These are phyloP conservation scores for Geranomyces variabilis DNA, from an alignment of 192 early-diverging fungal genomes.

Conservation along the genomic window DNA sequence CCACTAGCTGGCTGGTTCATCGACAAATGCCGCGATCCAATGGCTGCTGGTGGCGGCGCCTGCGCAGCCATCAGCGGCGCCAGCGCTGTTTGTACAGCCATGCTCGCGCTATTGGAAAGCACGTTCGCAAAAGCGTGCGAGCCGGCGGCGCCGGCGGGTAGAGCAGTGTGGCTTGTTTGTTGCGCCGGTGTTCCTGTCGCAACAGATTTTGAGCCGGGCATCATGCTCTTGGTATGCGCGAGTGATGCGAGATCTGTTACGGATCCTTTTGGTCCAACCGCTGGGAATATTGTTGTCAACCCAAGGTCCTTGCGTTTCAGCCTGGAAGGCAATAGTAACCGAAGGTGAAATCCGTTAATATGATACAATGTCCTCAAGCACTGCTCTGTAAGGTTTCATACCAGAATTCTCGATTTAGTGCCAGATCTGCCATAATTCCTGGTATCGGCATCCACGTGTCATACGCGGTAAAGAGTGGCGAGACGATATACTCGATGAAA, in stretches of 20 bases:
- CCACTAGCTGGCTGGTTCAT: no score
- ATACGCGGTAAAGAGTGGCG: constrained; percentile 48
- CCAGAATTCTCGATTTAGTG: constrained; percentile 48
- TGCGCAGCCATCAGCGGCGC: no score
- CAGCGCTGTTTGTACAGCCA: no score
- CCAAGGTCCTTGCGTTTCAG: neutral
- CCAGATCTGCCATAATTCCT: constrained; percentile 29
- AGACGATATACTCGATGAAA: constrained; percentile 52
- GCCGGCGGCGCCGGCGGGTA: no score
- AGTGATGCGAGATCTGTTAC: neutral
- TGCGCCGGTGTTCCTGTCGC: neutral
- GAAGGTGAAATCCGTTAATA: neutral
- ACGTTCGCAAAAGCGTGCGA: no score
- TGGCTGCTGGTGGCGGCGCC: no score
- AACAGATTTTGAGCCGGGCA: neutral
- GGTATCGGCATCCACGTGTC: constrained; percentile 44
- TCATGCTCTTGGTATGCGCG: neutral
- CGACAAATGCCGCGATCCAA: no score
- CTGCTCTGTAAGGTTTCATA: constrained; percentile 16
- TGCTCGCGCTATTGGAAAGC: no score
- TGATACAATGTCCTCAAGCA: neutral
- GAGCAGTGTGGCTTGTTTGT: no score
- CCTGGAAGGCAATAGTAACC: neutral
- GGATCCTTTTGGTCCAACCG: neutral
- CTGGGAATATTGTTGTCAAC: constrained; percentile 3